Evolutionary conservation across 2,329 filamentous ascomycete genomes (phyloP).

Genomic region (Colletotrichum sp.): DNA sequence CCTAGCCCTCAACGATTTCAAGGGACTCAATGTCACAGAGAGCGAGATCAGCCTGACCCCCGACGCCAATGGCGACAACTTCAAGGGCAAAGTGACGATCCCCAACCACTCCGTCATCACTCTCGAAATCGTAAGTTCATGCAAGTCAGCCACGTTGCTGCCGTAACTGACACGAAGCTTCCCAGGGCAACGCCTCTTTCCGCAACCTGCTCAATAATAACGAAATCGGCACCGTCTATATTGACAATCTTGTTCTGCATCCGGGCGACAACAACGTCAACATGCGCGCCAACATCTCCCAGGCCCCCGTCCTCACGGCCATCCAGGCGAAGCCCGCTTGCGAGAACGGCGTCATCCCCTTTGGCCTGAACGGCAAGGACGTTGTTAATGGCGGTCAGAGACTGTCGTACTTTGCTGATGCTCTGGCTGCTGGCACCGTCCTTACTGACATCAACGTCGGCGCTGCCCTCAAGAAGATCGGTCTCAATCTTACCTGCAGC

Average conservation of each 20-base stretch:
- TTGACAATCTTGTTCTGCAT: slow-evolving; percentile 61
- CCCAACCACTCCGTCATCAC: slow-evolving; percentile 68
- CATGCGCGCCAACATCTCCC: slow-evolving; percentile 59
- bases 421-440: slow-evolving; percentile 56
- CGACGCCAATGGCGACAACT: slow-evolving; percentile 58
- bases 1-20: slow-evolving; percentile 57
- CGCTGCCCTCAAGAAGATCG: slow-evolving; percentile 19
- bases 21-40: slow-evolving; percentile 56
- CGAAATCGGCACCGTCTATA: slow-evolving; percentile 58
- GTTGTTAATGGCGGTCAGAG: slow-evolving; percentile 56
- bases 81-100: slow-evolving; percentile 63
- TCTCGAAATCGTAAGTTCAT: slow-evolving; percentile 63
- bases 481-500: slow-evolving; percentile 25
- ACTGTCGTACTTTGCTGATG: slow-evolving; percentile 60
- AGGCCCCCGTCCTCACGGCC: slow-evolving; percentile 48
- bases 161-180: neutral
- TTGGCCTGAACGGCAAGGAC: slow-evolving; percentile 57
- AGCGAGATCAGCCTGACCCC: slow-evolving; percentile 48
- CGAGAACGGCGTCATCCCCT: slow-evolving; percentile 56
- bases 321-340: slow-evolving; percentile 54
- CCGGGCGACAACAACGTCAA: slow-evolving; percentile 64
- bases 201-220: slow-evolving; percentile 57
- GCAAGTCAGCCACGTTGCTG: neutral
- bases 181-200: slow-evolving; percentile 67
- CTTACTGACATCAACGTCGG: slow-evolving; percentile 58